These are phyloP conservation scores for Begonia masoniana DNA, from an alignment of 306 rosid species.

Conservation along the genomic window DNA sequence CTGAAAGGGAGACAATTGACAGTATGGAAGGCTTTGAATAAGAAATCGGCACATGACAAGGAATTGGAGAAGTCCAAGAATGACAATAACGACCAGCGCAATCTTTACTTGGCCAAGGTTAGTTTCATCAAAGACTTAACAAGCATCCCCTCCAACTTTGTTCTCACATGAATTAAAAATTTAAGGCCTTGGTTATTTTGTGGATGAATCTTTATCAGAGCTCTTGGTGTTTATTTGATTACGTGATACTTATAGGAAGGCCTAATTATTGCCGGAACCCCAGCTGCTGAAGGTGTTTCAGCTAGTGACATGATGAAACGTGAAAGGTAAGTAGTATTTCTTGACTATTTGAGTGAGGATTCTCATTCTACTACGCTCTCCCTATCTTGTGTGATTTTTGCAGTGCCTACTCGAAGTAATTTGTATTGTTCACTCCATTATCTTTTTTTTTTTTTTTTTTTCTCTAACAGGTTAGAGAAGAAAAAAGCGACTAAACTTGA, in stretches of 20 bases:
- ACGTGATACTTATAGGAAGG: slow-evolving; percentile 56
- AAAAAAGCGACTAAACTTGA: slow-evolving; percentile 69
- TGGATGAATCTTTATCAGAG: slow-evolving; percentile 7
- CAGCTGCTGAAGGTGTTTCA: slow-evolving; percentile 94
- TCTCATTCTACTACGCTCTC: too few species aligned
- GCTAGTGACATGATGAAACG: slow-evolving; percentile 74
- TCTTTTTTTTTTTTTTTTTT: slow-evolving; percentile 1
- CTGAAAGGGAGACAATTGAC: slow-evolving; percentile 74
- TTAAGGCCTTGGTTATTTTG: not conserved
- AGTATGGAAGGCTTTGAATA: slow-evolving; percentile 77
- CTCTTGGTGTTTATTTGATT: slow-evolving; percentile 17
- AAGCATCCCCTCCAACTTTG: slow-evolving; percentile 2
- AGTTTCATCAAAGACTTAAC: not conserved
- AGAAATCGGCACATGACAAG: slow-evolving; percentile 80
- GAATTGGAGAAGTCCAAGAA: slow-evolving; percentile 52
- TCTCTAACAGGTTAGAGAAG: slow-evolving; percentile 44
- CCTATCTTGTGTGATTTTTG: not conserved
- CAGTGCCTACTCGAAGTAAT: not conserved
- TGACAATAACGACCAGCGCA: slow-evolving; percentile 75
- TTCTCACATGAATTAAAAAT: not conserved
- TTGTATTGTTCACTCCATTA: not conserved
- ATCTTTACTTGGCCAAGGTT: slow-evolving; percentile 80
- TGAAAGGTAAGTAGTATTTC: slow-evolving; percentile 40
- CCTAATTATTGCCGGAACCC: slow-evolving; percentile 72
- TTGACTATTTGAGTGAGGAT: not conserved